A percentile compares a stretch with the other conserved stretches of the same genome.
phyloP scores from a whole-genome alignment of 352 stramenopile species.

The Peronospora destructor region DNA sequence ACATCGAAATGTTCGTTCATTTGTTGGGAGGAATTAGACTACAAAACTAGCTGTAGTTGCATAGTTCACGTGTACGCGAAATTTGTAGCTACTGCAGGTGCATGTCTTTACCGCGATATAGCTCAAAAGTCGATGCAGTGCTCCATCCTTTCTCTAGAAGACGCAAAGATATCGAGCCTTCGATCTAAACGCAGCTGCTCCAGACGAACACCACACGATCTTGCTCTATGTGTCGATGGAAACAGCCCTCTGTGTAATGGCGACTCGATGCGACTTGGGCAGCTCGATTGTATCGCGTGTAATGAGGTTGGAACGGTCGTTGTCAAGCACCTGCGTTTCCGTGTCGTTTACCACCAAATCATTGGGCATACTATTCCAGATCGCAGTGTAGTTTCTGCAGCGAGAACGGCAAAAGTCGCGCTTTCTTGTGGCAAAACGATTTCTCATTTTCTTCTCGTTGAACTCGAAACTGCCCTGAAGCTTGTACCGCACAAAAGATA shows the following conservation, averaged over 20 bases:
- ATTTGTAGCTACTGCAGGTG: too few species aligned
- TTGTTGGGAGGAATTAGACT: too few species aligned
- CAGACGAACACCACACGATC: conserved; percentile 30
- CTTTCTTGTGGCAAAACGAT: conserved; percentile 22
- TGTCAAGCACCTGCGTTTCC: conserved; percentile 1
- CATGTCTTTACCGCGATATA: conserved; percentile 16
- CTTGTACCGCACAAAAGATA: conserved; percentile 12
- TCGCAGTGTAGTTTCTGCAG: conserved; percentile 9
- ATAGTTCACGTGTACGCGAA: too few species aligned
- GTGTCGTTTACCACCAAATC: conserved; percentile 2
- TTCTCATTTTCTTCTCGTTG: conserved; percentile 19
- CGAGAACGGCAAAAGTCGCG: conserved; percentile 20
- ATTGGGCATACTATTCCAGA: conserved; percentile 22
- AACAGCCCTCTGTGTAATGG: conserved; percentile 18
- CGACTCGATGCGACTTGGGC: conserved; percentile 10
- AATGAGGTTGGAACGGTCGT: conserved; percentile 24
- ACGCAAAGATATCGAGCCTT: conserved; percentile 20
- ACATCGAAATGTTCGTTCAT: too few species aligned
- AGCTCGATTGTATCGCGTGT: conserved; percentile 20
- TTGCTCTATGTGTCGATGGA: conserved; percentile 23
- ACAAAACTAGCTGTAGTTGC: too few species aligned
- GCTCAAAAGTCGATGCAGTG: conserved; percentile 22
- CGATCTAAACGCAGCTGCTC: conserved; percentile 25
- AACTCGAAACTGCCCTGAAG: conserved; percentile 21
- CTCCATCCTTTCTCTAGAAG: conserved; percentile 32